These are phyloP conservation scores for Linum usitatissimum DNA, from an alignment of 345 rosid genomes.

Conservation along the genomic window DNA sequence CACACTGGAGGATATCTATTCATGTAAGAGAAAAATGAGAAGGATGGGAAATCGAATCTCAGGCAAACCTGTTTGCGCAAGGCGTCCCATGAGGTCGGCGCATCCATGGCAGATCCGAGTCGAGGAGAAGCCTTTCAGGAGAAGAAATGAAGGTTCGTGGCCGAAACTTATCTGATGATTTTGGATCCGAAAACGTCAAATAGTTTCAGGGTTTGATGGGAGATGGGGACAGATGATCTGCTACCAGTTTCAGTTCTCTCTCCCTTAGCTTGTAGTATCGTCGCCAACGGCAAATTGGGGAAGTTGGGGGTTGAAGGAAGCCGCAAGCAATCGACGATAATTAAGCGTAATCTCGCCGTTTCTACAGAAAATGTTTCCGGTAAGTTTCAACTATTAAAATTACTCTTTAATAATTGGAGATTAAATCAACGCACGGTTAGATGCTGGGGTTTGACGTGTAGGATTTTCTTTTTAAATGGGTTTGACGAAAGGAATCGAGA, in stretches of 20 bases:
- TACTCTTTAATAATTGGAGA: too few species aligned
- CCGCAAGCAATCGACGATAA: neutral
- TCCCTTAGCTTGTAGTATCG: neutral
- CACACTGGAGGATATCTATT: neutral
- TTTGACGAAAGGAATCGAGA: too few species aligned
- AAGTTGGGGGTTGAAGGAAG: neutral
- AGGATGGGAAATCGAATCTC: neutral
- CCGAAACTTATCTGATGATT: neutral
- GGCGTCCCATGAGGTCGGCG: slow-evolving; percentile 86
- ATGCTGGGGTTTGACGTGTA: too few species aligned
- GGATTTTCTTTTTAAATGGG: too few species aligned
- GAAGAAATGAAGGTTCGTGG: neutral
- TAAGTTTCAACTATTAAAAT: too few species aligned
- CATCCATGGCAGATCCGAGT: slow-evolving; percentile 40
- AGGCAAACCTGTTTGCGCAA: slow-evolving; percentile 66
- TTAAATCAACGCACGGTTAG: too few species aligned
- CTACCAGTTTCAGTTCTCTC: neutral
- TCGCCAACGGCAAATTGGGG: neutral
- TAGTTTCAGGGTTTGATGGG: slow-evolving; percentile 12
- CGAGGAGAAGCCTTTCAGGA: slow-evolving; percentile 8
- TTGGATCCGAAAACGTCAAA: neutral
- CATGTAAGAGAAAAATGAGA: neutral
- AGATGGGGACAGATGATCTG: slow-evolving; percentile 36
- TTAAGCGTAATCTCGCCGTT: neutral
- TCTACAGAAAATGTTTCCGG: neutral